Base-by-base conservation (phyloP, 108 stramenopile species). In the Epipyxis sp. region DNA sequence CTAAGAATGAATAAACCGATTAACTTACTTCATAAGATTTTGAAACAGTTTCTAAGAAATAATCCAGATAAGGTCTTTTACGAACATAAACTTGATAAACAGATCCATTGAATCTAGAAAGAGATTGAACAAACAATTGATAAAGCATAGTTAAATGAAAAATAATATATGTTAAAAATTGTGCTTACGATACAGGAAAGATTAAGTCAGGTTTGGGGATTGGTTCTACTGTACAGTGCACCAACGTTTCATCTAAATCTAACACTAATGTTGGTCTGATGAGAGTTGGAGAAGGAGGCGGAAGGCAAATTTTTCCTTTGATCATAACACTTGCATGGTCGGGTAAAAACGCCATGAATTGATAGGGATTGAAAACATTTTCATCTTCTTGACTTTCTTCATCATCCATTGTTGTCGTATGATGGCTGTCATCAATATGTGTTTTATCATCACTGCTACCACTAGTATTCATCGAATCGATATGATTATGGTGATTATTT, bases 221-320 rank as follows among this genome's bases (percentile, higher is more conserved):
- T 20, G 82, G 84, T 42, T 81, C 87, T 32, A 81, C 85, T 29
- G 97, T 93, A 54, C 94, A 94, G 83, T 99, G 98, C 69, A 99
- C 94, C 57, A 99, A 84, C 54, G 97, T 98, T 85, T 99, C 98
- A 79, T 99, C 98, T 89, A 97, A 91, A 79, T 99, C 98, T 32
- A 99, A 86, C 34, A 99, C 94, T 2, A 99, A 94, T 88, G 85
- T 95, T 85, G 0, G n/a, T n/a, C n/a, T n/a, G n/a, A n/a, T n/a
- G n/a, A n/a, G n/a, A n/a, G 89, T 89, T 32, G 89, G 90, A 50
- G 90, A 88, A 59, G 91, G 90, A 80, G 91, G 90, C 72, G 90
- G n/a, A n/a, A n/a, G n/a, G n/a, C n/a, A n/a, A n/a, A n/a, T n/a
- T n/a, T n/a, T n/a, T n/a, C 34, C 43, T 78, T 67, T 0, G 77